Base-by-base conservation (phyloP, 192 early-diverging fungal genomes). In the Pilobolus umbonatus region DNA sequence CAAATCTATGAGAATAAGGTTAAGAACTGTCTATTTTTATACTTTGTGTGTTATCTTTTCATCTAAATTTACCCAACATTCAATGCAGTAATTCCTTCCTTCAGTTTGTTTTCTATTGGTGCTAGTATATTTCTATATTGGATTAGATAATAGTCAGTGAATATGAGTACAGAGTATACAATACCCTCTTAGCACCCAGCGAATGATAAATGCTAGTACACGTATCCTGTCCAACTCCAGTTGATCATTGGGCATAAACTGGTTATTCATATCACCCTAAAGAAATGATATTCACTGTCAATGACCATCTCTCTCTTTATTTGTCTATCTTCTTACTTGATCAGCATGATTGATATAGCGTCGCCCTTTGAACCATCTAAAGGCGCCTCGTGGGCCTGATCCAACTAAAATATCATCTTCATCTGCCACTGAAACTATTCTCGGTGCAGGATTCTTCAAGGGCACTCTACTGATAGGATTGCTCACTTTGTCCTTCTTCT, bases 171-270 rank as follows among this genome's bases (percentile, higher is more conserved):
- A 25, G 15, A 58, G 14, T n/a, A 43, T 29, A 29, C 44, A 21
- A n/a, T 60, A 71, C 69, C 59, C 62, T 62, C 54, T 52, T 57
- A 71, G 65, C 6, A 57, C 55, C 69, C 69, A 71, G 4, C 62
- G 51, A 6, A 71, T 19, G 12, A 71, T 55, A 61, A 61, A 71
- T 36, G 57, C 43, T 24, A 64, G 49, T 14, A 71, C 55, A 22
- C 64, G 57, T 12, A 55, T 29, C 24, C 69, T 42, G 46, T 71
- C 69, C 21, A 65, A 22, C 29, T 71, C 69, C 11, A 35, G 30
- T 35, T 60, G 50, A 54, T 71, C 69, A 12, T 55, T 55, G 1
- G 69, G 69, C 31, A 71, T 38, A 14, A 67, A 10, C 0, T 12
- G 2, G 29, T 28, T 12, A 26, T 10, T 14, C n/a, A 49, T 30